Percentiles rank a stretch among this genome's conserved stretches.
Evolutionary conservation across 768 basidiomycete species (phyloP).

Genomic region (Lactarius sp.): DNA sequence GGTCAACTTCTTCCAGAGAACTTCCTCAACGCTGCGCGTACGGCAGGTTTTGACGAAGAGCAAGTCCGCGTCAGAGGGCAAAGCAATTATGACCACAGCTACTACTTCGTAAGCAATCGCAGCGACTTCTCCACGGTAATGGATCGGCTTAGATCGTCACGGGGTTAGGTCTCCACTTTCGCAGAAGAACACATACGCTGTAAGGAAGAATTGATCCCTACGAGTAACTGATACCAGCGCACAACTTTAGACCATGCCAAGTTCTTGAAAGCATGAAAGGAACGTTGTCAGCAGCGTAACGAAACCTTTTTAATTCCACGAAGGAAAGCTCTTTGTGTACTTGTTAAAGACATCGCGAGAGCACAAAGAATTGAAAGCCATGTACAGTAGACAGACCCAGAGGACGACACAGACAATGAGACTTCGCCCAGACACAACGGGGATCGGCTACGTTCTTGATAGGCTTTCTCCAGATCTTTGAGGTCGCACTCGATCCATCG

Average conservation of each 20-base stretch:
- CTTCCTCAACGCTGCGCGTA: slow-evolving; percentile 74
- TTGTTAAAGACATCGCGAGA: slow-evolving; percentile 8
- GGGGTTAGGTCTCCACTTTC: slow-evolving; percentile 77
- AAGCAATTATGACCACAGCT: slow-evolving; percentile 83
- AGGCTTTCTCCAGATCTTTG: slow-evolving; percentile 54
- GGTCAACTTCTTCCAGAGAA: slow-evolving; percentile 89
- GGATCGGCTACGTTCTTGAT: slow-evolving; percentile 42
- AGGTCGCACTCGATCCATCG: slow-evolving; percentile 65
- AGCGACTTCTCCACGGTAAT: not conserved
- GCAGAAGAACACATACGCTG: slow-evolving; percentile 84
- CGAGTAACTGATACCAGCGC: slow-evolving; percentile 26
- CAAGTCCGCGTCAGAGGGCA: slow-evolving; percentile 78
- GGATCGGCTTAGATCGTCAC: not conserved
- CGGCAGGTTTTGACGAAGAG: slow-evolving; percentile 63
- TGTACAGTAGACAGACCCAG: slow-evolving; percentile 4
- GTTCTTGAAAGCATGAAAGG: slow-evolving; percentile 66
- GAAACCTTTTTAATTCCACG: not conserved
- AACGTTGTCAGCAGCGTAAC: not conserved
- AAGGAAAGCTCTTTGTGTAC: slow-evolving; percentile 2
- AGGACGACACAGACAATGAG: not conserved
- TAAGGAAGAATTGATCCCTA: slow-evolving; percentile 32
- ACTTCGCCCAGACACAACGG: not conserved
- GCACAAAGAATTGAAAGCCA: slow-evolving; percentile 17
- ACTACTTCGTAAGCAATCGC: slow-evolving; percentile 64
- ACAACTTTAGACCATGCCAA: slow-evolving; percentile 71